Percentiles rank a stretch among this genome's conserved stretches.
Conservation (phyloP, 306 rosid species). For the Rubus idaeus region DNA sequence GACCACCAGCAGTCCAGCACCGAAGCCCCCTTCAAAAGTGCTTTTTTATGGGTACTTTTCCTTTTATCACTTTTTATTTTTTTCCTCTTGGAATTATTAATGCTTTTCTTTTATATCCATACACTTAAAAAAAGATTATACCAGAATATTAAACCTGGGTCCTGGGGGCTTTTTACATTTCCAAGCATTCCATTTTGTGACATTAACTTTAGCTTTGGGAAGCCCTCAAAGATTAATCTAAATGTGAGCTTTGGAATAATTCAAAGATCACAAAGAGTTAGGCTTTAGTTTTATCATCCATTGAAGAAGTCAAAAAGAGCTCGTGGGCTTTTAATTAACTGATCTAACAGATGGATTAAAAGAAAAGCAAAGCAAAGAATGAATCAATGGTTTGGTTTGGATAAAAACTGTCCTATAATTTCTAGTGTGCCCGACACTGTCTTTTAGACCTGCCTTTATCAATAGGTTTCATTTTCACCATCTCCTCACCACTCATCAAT, state of each 20-base stretch:
- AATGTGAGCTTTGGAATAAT: conserved; percentile 4
- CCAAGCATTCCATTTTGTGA: conserved; percentile 13
- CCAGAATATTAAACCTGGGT: neutral
- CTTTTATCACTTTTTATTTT: neutral
- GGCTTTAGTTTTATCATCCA: neutral
- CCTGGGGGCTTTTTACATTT: conserved; percentile 9
- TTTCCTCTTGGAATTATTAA: neutral
- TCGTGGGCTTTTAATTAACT: neutral
- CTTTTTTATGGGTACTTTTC: neutral
- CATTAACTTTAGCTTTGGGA: neutral
- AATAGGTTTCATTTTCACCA: neutral
- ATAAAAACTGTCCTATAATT: neutral
- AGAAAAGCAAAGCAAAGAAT: neutral
- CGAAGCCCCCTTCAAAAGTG: neutral
- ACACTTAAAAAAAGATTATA: neutral
- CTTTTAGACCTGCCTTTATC: neutral
- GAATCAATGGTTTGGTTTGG: neutral
- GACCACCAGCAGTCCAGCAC: neutral
- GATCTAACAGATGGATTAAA: neutral
- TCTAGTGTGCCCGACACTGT: neutral
- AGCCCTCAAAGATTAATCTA: neutral
- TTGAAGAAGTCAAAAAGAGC: neutral
- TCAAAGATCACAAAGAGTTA: neutral
- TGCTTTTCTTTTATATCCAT: neutral
- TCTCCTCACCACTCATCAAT: neutral